These are phyloP conservation scores for Aspergillus sp. DNA, from an alignment of 2,329 filamentous ascomycete genomes.

Conservation along the genomic window DNA sequence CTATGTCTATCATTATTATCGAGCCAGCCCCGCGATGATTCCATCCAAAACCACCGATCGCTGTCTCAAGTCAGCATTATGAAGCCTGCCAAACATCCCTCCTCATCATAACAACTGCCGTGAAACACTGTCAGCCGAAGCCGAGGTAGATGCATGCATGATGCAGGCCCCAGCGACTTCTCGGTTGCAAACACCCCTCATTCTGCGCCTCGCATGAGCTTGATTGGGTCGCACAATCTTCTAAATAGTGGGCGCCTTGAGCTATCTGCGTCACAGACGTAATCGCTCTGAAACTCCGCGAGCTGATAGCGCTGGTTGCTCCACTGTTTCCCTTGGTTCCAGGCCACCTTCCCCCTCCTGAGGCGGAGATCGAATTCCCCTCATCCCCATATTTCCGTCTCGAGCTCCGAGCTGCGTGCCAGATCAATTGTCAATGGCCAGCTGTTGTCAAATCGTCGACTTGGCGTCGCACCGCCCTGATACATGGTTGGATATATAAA, in stretches of 20 bases:
- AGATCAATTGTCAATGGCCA: neutral
- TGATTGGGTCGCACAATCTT: neutral
- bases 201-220: neutral
- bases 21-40: no score
- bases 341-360: neutral
- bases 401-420: neutral
- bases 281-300: neutral
- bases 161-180: neutral
- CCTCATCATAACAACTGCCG: neutral
- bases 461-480: neutral
- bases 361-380: neutral
- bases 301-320: neutral
- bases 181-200: conserved; percentile 1
- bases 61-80: neutral
- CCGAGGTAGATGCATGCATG: neutral
- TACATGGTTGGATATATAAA: neutral
- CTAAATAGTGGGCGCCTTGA: neutral
- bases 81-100: neutral
- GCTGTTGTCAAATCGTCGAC: neutral
- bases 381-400: neutral
- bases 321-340: neutral
- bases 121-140: neutral
- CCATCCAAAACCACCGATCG: no score
- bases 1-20: neutral
- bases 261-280: neutral